Evolutionary conservation across 2,329 filamentous ascomycete genomes (phyloP), one percentile per base, ranked within the genome.

Genomic region (Cladosporium sp.): DNA sequence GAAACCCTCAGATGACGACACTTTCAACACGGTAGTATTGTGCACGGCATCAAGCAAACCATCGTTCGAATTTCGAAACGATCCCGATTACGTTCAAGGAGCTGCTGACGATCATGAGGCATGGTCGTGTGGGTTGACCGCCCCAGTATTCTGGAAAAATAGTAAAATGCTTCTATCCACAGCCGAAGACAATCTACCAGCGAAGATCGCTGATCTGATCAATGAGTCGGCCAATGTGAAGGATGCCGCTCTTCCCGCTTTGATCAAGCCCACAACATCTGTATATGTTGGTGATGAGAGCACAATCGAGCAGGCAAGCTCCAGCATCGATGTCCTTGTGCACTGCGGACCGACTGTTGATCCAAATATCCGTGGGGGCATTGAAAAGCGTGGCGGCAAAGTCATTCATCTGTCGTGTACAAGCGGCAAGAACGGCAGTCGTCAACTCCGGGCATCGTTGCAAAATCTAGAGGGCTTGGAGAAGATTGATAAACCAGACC

Each of bases 31-130:
- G 0, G 80, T 98, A 2, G 85, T 98, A 26, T 91, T 95, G 73
- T 95, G 92, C 75, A 97, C 93, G 0, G 90, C 92, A 14, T 97
- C 92, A 1, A 85, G 88, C 35, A 84, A 90, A 18, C 88, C 93
- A 1, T 90, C 88, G 14, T 87, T 86, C 3, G 91, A 94, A 82
- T 86, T 70, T 86, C 68, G 67, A 10, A 66, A 86, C 31, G 88
- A 90, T 73, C 86, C 85, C 3, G 89, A 88, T 6, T 99, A 99
- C 74, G 90, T 99, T 66, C 95, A 98, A 78, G 95, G 95, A 60
- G 94, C 94, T 0, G 95, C 91, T 2, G 95, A 99, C 77, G 95
- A 99, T 76, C 92, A 91, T 14, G 95, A 99, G 81, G 92, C 91
- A 71, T 99, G 95, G 95, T 90, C 93, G 1, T 81, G 86, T 29